Conservation (phyloP, 164 flowering plant species). For the Sedum album region DNA sequence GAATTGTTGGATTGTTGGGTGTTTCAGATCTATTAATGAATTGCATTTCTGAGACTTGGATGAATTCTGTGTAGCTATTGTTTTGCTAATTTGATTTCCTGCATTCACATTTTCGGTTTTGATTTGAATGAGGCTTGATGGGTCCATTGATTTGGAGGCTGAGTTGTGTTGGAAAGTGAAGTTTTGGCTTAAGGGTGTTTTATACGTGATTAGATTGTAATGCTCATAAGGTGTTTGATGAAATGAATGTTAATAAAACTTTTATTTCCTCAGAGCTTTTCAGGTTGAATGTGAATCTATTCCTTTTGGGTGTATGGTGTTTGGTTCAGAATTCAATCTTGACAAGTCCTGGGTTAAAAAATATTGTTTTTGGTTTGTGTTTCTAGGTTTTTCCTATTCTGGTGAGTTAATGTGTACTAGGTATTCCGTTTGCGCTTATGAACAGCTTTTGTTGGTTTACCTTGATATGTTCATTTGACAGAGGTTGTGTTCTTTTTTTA, state of each 20-base stretch:
- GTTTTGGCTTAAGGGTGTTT: not conserved
- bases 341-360: not conserved
- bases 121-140: not conserved
- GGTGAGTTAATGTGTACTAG: not conserved
- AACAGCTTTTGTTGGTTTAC: not conserved
- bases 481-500: not conserved
- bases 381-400: not conserved
- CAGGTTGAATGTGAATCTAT: not conserved
- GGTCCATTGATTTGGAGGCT: not conserved
- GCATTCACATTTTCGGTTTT: not conserved
- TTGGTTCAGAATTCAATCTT: not conserved
- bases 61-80: not conserved
- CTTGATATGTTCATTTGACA: not conserved
- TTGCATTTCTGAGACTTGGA: not conserved
- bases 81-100: not conserved
- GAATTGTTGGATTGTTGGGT: not conserved
- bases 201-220: not conserved
- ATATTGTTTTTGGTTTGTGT: not conserved
- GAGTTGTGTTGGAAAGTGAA: not conserved
- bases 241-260: not conserved
- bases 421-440: not conserved
- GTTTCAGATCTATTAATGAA: not conserved
- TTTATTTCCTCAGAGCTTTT: not conserved
- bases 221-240: not conserved
- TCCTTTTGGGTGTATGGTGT: not conserved